Conservation (phyloP, 176 grass and related monocot genomes). For the Carex myosuroides region DNA sequence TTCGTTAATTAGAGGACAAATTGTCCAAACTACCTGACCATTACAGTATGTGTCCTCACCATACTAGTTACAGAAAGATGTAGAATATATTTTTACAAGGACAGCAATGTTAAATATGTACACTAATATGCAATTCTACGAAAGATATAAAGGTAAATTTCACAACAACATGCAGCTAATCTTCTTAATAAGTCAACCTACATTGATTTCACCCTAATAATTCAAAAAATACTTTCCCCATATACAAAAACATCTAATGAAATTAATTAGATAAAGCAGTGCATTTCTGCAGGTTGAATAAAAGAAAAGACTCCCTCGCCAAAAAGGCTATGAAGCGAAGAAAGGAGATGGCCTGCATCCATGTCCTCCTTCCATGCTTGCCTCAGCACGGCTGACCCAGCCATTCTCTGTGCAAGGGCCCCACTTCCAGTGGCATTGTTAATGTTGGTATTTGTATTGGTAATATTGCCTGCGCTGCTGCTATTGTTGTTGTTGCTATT, state of each 20-base stretch:
- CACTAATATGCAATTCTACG: background rate
- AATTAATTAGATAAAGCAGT: slow-evolving; percentile 49
- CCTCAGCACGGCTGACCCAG: slow-evolving; percentile 38
- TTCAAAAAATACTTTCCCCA: background rate
- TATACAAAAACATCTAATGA: background rate
- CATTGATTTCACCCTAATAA: background rate
- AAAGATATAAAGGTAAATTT: background rate
- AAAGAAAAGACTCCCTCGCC: slow-evolving; percentile 78
- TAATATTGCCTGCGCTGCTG: slow-evolving; percentile 2
- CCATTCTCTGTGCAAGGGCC: slow-evolving; percentile 27
- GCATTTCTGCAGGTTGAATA: slow-evolving; percentile 54
- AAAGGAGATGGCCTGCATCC: slow-evolving; percentile 53
- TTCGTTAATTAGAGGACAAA: too few relatives aligned
- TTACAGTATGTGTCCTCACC: too few relatives aligned
- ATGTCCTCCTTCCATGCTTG: slow-evolving; percentile 92
- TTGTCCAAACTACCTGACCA: too few relatives aligned
- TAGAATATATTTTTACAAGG: background rate
- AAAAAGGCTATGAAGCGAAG: slow-evolving; percentile 53
- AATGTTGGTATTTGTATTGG: background rate
- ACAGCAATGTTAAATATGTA: background rate
- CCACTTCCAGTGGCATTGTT: slow-evolving; percentile 6
- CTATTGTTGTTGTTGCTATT: slow-evolving; percentile 25
- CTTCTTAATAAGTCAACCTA: background rate
- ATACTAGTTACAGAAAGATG: too few relatives aligned
- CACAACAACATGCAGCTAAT: background rate